These are phyloP conservation scores for Penicillium coprophilum DNA, from an alignment of 495 filamentous ascomycete genomes.

Conservation along the genomic window DNA sequence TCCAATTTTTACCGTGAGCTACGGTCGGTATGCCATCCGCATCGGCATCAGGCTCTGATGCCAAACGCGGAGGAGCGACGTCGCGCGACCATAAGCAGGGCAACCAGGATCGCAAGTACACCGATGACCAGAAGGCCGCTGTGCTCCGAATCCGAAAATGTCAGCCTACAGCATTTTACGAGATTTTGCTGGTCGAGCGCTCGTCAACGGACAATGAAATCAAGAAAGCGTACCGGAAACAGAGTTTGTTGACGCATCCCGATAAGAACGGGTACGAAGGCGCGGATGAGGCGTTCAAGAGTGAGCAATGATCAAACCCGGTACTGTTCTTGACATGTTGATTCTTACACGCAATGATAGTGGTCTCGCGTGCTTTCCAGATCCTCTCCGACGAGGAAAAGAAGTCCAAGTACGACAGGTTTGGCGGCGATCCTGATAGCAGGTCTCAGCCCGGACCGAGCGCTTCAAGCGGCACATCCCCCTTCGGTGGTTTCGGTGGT, in stretches of 20 bases:
- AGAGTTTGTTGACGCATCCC: slow-evolving; percentile 89
- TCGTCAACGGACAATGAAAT: slow-evolving; percentile 78
- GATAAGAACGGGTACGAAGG: slow-evolving; percentile 99
- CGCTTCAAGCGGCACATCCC: slow-evolving; percentile 44
- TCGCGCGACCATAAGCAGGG: slow-evolving; percentile 89
- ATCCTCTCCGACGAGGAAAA: slow-evolving; percentile 92
- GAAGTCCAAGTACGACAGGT: slow-evolving; percentile 79
- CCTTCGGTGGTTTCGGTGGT: slow-evolving; percentile 70
- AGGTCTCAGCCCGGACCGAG: slow-evolving; percentile 64
- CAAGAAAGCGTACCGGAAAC: slow-evolving; percentile 96
- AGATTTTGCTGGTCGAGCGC: slow-evolving; percentile 77
- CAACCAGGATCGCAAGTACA: slow-evolving; percentile 86
- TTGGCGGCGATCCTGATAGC: slow-evolving; percentile 87
- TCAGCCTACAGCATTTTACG: slow-evolving; percentile 84
- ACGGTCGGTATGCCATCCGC: slow-evolving; percentile 68
- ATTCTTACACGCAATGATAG: slow-evolving; percentile 39
- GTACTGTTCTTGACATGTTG: background rate
- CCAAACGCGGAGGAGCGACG: slow-evolving; percentile 60
- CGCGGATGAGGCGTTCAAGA: slow-evolving; percentile 95
- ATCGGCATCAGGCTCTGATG: slow-evolving; percentile 70
- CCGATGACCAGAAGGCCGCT: slow-evolving; percentile 82
- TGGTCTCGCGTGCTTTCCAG: slow-evolving; percentile 91
- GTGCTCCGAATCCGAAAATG: slow-evolving; percentile 86
- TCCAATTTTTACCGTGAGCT: background rate
- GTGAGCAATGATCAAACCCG: slow-evolving; percentile 44